Evolutionary conservation across 106 monocot genomes (phyloP).

Genomic region (Platanthera guangdongensis): DNA sequence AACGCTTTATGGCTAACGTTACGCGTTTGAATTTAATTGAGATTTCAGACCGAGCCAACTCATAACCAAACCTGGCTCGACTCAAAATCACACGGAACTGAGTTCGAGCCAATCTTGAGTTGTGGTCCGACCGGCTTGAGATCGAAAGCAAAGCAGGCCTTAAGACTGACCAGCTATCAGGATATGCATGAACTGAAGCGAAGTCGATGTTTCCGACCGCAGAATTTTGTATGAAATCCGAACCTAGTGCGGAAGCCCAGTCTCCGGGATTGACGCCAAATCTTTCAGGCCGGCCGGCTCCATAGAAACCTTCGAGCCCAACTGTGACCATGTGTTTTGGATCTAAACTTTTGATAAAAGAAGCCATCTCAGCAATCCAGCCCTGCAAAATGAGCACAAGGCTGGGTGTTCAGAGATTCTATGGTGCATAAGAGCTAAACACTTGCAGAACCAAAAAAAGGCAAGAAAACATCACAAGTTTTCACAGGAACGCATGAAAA

Average conservation of each 20-base stretch:
- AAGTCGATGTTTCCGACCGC: conserved; percentile 63
- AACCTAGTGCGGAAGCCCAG: conserved; percentile 75
- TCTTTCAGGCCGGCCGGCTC: conserved; percentile 35
- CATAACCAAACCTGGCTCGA: too few relatives aligned
- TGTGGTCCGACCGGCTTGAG: background rate
- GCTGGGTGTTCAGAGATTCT: background rate
- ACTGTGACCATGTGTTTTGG: conserved; percentile 73
- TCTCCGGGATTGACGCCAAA: conserved; percentile 61
- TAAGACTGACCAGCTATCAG: conserved; percentile 66
- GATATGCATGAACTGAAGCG: conserved; percentile 95
- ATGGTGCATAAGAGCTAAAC: background rate
- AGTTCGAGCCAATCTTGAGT: too few relatives aligned
- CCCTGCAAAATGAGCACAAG: conserved; percentile 31
- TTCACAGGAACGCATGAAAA: background rate
- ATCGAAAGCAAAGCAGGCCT: background rate
- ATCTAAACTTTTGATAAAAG: conserved; percentile 67
- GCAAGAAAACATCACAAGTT: background rate
- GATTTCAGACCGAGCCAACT: too few relatives aligned
- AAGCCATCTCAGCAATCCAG: conserved; percentile 90
- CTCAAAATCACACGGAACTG: too few relatives aligned
- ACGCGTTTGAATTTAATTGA: too few relatives aligned
- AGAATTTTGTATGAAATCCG: conserved; percentile 87
- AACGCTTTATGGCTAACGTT: too few relatives aligned
- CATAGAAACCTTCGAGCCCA: conserved; percentile 91
- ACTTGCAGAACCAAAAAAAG: background rate